phyloP scores from a whole-genome alignment of 139 green algal species.

The Edaphochlamys debaryana region DNA sequence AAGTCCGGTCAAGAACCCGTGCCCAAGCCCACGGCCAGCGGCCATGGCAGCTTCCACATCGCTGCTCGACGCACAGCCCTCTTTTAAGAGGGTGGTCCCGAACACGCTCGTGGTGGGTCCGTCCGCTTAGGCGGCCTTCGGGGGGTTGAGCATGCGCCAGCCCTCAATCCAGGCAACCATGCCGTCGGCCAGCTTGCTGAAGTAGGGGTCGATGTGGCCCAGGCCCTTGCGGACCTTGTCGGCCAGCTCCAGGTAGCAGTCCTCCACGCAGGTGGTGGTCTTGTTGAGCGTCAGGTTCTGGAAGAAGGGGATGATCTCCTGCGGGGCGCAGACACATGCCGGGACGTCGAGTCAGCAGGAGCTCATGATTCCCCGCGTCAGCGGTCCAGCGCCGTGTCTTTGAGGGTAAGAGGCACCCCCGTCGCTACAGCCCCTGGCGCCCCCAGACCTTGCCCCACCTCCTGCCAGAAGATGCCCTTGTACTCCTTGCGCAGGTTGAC shows the following conservation, averaged over 20 bases:
- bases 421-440: too few species aligned
- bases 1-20: too few species aligned
- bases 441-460: too few species aligned
- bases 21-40: too few species aligned
- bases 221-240: constrained; percentile 88
- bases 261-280: constrained; percentile 55
- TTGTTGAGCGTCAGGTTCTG: constrained; percentile 80
- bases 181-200: constrained; percentile 92
- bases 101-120: too few species aligned
- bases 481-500: constrained; percentile 98
- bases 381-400: too few species aligned
- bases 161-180: constrained; percentile 92
- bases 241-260: constrained; percentile 89
- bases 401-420: too few species aligned
- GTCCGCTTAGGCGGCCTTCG: constrained; percentile 35
- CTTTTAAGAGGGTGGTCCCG: too few species aligned
- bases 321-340: constrained; percentile 55
- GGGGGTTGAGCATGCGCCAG: constrained; percentile 85
- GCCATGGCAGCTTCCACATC: too few species aligned
- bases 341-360: background rate
- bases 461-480: constrained; percentile 99
- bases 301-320: constrained; percentile 96
- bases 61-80: too few species aligned
- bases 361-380: too few species aligned
- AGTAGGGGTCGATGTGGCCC: constrained; percentile 92